Percentiles rank a stretch among this genome's conserved stretches.
Conservation (phyloP, 2,329 filamentous ascomycete species). For the Septoria petroselini region DNA sequence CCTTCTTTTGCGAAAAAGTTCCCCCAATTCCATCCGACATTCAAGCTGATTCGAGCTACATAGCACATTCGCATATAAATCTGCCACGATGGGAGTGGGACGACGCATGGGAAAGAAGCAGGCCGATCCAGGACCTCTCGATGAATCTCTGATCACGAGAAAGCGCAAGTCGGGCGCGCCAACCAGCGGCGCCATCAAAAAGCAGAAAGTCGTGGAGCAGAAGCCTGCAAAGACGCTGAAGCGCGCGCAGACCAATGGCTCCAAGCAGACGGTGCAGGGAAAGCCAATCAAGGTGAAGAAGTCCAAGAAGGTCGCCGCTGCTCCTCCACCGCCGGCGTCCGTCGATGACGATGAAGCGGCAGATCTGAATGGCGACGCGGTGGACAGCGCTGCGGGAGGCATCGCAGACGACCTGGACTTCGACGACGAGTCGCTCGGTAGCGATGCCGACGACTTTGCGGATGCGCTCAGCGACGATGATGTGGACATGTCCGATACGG, state of each 20-base stretch:
- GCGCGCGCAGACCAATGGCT: constrained; percentile 40
- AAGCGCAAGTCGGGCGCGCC: constrained; percentile 76
- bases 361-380: constrained; percentile 33
- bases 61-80: background rate
- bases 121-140: constrained; percentile 76
- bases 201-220: constrained; percentile 58
- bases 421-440: constrained; percentile 36
- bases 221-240: constrained; percentile 39
- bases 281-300: constrained; percentile 15
- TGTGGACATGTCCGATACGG: constrained; percentile 64
- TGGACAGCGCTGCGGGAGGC: constrained; percentile 47
- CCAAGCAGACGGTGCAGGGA: constrained; percentile 14
- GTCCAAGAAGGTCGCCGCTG: constrained; percentile 36
- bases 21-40: background rate
- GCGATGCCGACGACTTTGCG: constrained; percentile 36
- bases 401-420: constrained; percentile 34
- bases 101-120: constrained; percentile 63
- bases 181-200: constrained; percentile 59
- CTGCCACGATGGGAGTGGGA: constrained; percentile 24
- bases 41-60: background rate
- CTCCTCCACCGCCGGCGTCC: constrained; percentile 38
- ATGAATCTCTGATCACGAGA: constrained; percentile 70
- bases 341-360: constrained; percentile 32
- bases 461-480: constrained; percentile 42
- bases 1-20: constrained; percentile 2